Evolutionary conservation across 306 rosid species (phyloP), one percentile per base, ranked within the genome.

Genomic region (Glycine soja): DNA sequence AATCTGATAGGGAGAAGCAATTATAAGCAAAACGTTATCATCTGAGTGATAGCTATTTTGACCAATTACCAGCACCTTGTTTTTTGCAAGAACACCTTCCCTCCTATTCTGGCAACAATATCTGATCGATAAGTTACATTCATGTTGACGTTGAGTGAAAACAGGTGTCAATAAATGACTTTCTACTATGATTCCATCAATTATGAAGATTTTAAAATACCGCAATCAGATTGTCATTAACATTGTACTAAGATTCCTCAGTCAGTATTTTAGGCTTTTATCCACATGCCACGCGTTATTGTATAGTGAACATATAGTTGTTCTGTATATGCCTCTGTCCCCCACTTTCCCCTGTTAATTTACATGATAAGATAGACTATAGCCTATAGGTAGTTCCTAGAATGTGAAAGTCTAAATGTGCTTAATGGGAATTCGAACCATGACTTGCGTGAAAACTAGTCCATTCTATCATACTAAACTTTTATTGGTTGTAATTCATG

Each of bases 81-180:
- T 69, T 24, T 65, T 47, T 71, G 71, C 72, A 72, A 5, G 18
- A n/a, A 43, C 12, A 72, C 58, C 48, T 38, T 77, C 38, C 48
- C 76, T 56, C 30, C 45, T 45, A 18, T 45, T 38, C 34, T 57
- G 9, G 62, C 16, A 70, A 76, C 18, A 62, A 71, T 80, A 74
- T 79, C 38, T 64, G 72, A 68, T 69, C 7, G 46, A 43, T 82
- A 13, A 66, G 70, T 81, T 50, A 14, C 74, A 61, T 74, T 43
- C 84, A 51, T 51, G 64, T 32, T 68, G 65, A 66, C 54, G 10
- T 30, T 58, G 48, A 51, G 68, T 0, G 16, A 52, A 24, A 82
- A 75, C 84, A 82, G 12, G 71, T 82, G 79, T 70, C 79, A 74
- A 38, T 34, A 36, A 45, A 74, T 78, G 59, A 74, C 51, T 76